Percentiles rank a stretch among this genome's conserved stretches.
These are phyloP conservation scores for Penicillium vulpinum DNA, from an alignment of 2,329 filamentous ascomycete species.

Conservation along the genomic window DNA sequence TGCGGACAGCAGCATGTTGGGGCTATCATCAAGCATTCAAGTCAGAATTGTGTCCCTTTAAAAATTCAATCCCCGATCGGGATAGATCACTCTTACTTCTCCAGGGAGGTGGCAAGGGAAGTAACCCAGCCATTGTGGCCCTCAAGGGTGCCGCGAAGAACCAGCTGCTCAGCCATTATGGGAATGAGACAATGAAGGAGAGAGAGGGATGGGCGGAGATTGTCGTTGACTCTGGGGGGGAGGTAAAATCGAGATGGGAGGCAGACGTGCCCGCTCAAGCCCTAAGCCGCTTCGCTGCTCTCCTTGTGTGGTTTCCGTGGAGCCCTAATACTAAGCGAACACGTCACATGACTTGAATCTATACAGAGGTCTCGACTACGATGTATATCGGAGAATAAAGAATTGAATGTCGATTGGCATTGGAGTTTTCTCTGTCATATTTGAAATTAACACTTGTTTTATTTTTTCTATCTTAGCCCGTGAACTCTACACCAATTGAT, in stretches of 20 bases:
- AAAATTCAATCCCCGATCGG: slow-evolving; percentile 26
- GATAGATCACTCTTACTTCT: slow-evolving; percentile 70
- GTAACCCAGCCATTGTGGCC: slow-evolving; percentile 99
- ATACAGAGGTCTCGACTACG: slow-evolving; percentile 1
- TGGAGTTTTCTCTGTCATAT: neutral
- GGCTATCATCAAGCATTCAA: slow-evolving; percentile 56
- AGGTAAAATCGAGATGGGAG: slow-evolving; percentile 43
- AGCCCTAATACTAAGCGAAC: slow-evolving; percentile 39
- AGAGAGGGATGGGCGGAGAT: slow-evolving; percentile 44
- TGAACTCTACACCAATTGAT: neutral
- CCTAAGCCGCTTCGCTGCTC: slow-evolving; percentile 39
- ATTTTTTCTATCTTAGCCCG: neutral
- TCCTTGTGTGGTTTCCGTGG: slow-evolving; percentile 31
- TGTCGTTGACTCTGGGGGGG: slow-evolving; percentile 41
- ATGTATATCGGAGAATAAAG: neutral
- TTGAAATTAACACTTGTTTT: neutral
- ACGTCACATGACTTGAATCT: slow-evolving; percentile 24
- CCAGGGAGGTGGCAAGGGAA: slow-evolving; percentile 94
- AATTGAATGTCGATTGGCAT: neutral
- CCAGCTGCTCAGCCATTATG: slow-evolving; percentile 86
- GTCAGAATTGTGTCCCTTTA: slow-evolving; percentile 40
- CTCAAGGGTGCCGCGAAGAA: slow-evolving; percentile 95
- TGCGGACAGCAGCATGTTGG: slow-evolving; percentile 99
- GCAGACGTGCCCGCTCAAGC: slow-evolving; percentile 39
- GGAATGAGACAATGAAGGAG: slow-evolving; percentile 42